Evolutionary conservation across 2,329 filamentous ascomycete species (phyloP).

Genomic region (Falciphora oryzae): DNA sequence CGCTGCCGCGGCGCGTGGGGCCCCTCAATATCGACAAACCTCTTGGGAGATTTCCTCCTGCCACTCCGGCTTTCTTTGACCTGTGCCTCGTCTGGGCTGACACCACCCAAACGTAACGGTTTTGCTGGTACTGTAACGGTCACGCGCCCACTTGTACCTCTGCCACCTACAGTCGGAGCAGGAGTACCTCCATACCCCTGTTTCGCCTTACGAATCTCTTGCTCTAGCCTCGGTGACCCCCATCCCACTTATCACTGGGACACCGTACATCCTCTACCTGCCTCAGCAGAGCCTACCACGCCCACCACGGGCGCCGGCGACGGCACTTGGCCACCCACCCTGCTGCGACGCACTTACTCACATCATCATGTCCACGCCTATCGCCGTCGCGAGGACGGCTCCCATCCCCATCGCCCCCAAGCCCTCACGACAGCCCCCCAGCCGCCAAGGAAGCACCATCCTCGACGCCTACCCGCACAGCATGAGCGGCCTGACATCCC

Average conservation of each 20-base stretch:
- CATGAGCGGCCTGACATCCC: slow-evolving; percentile 46
- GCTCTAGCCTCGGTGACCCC: neutral
- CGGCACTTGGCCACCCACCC: neutral
- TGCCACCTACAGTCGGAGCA: neutral
- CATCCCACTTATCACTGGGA: neutral
- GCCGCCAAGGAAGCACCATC: slow-evolving; percentile 42
- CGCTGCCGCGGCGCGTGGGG: no score
- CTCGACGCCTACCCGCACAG: slow-evolving; percentile 45
- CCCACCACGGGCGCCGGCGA: neutral
- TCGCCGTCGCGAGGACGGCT: slow-evolving; percentile 52
- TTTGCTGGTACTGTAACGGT: neutral
- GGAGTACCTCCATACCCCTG: neutral
- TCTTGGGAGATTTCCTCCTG: neutral
- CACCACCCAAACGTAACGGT: neutral
- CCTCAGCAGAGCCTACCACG: neutral
- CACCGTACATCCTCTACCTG: neutral
- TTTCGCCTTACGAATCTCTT: neutral
- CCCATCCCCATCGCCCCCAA: slow-evolving; percentile 63
- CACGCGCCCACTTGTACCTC: neutral
- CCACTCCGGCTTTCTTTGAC: neutral
- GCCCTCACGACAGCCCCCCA: slow-evolving; percentile 37
- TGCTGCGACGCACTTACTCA: slow-evolving; percentile 16
- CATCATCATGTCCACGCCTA: slow-evolving; percentile 46
- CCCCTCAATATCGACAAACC: neutral
- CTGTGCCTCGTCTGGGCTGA: slow-evolving; percentile 1